A percentile compares a stretch with the other conserved stretches of the same genome.
Evolutionary conservation across 257 asterid genomes (phyloP).

Genomic region (Solanum sejunctum): DNA sequence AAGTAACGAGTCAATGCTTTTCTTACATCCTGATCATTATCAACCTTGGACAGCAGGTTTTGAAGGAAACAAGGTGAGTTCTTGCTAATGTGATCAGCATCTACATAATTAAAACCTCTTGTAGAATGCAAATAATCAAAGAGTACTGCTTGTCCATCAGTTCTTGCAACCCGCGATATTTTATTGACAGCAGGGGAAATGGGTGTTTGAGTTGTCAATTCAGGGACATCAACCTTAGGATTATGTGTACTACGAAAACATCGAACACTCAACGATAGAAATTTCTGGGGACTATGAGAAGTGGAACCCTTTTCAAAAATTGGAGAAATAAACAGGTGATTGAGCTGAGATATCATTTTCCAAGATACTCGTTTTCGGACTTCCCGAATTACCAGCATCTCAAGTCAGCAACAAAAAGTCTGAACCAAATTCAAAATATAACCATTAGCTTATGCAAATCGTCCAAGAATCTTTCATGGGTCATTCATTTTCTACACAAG

Average conservation of each 20-base stretch:
- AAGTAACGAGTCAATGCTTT: slow-evolving; percentile 50
- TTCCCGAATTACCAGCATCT: slow-evolving; percentile 23
- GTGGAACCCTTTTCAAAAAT: neutral
- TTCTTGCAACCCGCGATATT: slow-evolving; percentile 23
- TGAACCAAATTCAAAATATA: neutral
- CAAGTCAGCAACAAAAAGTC: neutral
- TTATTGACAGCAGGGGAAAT: neutral
- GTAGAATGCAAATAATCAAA: slow-evolving; percentile 82
- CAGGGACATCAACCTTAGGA: slow-evolving; percentile 3
- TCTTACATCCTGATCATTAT: slow-evolving; percentile 41
- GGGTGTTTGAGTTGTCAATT: slow-evolving; percentile 14
- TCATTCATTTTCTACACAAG: neutral
- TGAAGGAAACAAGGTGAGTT: slow-evolving; percentile 63
- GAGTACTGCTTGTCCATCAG: slow-evolving; percentile 66
- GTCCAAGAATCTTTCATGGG: neutral
- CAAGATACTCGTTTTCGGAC: slow-evolving; percentile 5
- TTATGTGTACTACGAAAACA: slow-evolving; percentile 7
- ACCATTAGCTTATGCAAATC: neutral
- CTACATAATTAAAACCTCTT: slow-evolving; percentile 56
- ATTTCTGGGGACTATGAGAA: slow-evolving; percentile 12
- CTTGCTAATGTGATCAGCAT: slow-evolving; percentile 84
- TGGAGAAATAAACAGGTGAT: slow-evolving; percentile 3
- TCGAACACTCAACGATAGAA: slow-evolving; percentile 8
- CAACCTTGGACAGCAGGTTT: slow-evolving; percentile 31
- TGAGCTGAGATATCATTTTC: slow-evolving; percentile 24